phyloP scores from a whole-genome alignment of 1,139 yeast species.

The Spathaspora jeffriesii region DNA sequence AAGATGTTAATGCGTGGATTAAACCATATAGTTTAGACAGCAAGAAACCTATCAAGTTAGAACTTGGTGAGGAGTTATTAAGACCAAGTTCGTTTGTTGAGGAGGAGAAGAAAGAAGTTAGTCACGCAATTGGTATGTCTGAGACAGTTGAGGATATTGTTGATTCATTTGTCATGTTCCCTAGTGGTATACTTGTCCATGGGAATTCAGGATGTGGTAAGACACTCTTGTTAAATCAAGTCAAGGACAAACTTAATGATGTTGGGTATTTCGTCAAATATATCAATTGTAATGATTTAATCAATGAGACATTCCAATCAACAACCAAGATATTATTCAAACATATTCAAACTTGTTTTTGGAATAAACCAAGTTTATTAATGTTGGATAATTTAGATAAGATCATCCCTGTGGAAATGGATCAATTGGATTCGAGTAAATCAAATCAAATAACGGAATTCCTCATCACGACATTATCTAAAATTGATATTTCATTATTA shows the following conservation, averaged over 20 bases:
- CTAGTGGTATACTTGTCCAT: conserved; percentile 57
- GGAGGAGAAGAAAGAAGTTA: conserved; percentile 11
- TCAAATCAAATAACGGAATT: conserved; percentile 60
- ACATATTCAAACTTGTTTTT: conserved; percentile 62
- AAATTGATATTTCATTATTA: conserved; percentile 50
- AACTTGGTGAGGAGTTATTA: conserved; percentile 55
- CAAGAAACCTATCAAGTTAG: conserved; percentile 35
- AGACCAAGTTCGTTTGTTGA: conserved; percentile 50
- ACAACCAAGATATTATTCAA: conserved; percentile 18
- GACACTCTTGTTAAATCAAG: conserved; percentile 49
- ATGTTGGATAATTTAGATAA: conserved; percentile 83
- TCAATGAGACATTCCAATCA: conserved; percentile 52
- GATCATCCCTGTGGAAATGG: conserved; percentile 70
- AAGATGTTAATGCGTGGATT: conserved; percentile 48
- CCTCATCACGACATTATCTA: conserved; percentile 39
- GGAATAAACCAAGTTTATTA: conserved; percentile 80
- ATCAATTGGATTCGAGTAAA: conserved; percentile 62
- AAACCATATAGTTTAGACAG: conserved; percentile 26
- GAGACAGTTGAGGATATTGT: conserved; percentile 40
- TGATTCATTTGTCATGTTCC: conserved; percentile 45
- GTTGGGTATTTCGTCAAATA: conserved; percentile 44
- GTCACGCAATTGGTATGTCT: conserved; percentile 60
- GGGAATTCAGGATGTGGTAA: conserved; percentile 89
- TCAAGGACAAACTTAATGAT: conserved; percentile 35
- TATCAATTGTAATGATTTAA: conserved; percentile 53